Base-by-base conservation (phyloP, 2,329 filamentous ascomycete genomes). In the Zymoseptoria crescenta region DNA sequence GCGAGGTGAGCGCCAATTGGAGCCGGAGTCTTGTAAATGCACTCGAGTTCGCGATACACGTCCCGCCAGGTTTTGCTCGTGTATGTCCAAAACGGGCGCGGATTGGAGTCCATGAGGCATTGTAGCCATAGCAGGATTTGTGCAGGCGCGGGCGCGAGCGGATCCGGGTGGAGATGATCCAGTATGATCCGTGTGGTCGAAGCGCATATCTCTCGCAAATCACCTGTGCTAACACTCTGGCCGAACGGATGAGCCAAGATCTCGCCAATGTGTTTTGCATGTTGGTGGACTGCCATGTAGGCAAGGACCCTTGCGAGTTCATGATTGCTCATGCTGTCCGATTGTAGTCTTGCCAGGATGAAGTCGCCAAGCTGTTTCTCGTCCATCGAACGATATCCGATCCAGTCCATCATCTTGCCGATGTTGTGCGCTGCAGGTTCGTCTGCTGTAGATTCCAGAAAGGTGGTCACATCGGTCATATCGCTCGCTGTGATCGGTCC, bases 351-450 rank as follows among this genome's bases (percentile, higher is more conserved):
- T 45, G 13, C 16, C 16, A 7, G n/a, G 4, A 45, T n/a, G 10
- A 7, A 6, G 16, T 45, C 35, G n/a, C n/a, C 5, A 5, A 45
- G 35, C 35, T 45, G 35, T n/a, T 16, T 13, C 35, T 45, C 16
- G 35, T 45, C 35, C 35, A n/a, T 16, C 5, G 16, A n/a, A 16
- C 35, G 35, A n/a, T n/a, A 45, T 20, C 35, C 48, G 13, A 70
- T 61, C 67, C 66, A 72, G 49, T 67, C 10, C 20, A 61, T 29
- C 13, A 70, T 48, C 4, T 55, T 53, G 10, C 54, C 51, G 2
- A 63, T 56, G 52, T 70, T 70, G 8, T 59, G 48, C 1, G 69
- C 68, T 48, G 58, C 57, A 2, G 61, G 61, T 50, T 71, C 69
- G 51, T 71, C 60, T 30, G 60, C 59, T 24, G 62, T 51, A 56